A percentile compares a stretch with the other conserved stretches of the same genome.
Conservation (phyloP, 805 yeast species). For the Barnettozyma salicaria region DNA sequence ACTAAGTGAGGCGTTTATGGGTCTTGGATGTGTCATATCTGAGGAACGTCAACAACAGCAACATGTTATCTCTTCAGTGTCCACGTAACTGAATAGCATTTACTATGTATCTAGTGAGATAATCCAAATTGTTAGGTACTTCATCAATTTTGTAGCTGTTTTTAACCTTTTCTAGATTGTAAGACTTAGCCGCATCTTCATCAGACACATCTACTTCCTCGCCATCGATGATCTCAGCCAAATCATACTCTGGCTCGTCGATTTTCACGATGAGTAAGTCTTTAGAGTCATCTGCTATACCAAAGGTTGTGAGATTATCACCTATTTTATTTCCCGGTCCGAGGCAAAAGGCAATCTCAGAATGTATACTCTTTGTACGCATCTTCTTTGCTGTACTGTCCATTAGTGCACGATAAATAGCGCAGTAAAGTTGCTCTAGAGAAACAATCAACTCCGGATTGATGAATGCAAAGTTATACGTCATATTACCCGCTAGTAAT, state of each 20-base stretch:
- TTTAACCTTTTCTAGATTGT: constrained; percentile 32
- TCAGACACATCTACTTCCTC: constrained; percentile 30
- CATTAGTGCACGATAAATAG: constrained; percentile 53
- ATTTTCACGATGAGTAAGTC: constrained; percentile 46
- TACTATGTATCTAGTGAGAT: constrained; percentile 37
- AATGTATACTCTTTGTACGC: constrained; percentile 61
- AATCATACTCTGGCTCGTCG: constrained; percentile 14
- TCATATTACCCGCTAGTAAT: constrained; percentile 39
- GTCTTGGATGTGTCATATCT: constrained; percentile 75
- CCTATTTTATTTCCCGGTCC: constrained; percentile 66
- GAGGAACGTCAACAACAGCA: constrained; percentile 36
- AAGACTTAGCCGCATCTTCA: constrained; percentile 25
- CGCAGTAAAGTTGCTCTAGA: constrained; percentile 53
- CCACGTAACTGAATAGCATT: constrained; percentile 48
- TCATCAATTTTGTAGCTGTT: constrained; percentile 21
- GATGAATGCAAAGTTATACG: constrained; percentile 59
- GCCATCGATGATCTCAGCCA: constrained; percentile 29
- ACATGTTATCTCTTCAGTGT: constrained; percentile 11
- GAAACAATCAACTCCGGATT: constrained; percentile 55
- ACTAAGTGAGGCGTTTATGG: constrained; percentile 83
- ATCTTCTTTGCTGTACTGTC: constrained; percentile 42
- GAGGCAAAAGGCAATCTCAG: constrained; percentile 64
- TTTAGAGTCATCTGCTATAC: constrained; percentile 46
- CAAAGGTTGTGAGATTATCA: constrained; percentile 68
- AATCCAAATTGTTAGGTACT: constrained; percentile 4